Conservation (phyloP, 2,329 filamentous ascomycete species). For the Fusarium continuum region DNA sequence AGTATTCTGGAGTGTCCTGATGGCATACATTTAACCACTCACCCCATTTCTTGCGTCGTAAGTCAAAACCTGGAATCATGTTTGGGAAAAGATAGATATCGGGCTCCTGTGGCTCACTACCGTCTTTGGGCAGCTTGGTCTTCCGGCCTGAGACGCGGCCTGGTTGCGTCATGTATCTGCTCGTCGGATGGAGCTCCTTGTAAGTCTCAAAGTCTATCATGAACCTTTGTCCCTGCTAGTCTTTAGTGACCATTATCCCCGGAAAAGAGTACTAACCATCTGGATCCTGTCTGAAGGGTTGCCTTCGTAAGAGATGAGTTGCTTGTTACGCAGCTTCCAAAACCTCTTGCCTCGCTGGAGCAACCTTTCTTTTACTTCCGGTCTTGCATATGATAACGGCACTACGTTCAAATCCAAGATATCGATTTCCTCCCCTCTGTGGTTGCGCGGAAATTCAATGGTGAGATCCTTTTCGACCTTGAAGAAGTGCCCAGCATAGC, state of each 20-base stretch:
- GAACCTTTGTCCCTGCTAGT: conserved; percentile 6
- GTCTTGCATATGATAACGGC: background rate
- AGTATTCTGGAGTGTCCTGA: too few species aligned
- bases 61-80: background rate
- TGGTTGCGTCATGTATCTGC: background rate
- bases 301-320: conserved; percentile 1
- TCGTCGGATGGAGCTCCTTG: conserved; percentile 3
- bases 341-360: background rate
- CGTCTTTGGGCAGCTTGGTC: background rate
- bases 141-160: background rate
- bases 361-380: background rate
- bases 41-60: conserved; percentile 15
- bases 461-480: background rate
- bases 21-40: too few species aligned
- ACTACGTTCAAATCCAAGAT: background rate
- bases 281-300: background rate
- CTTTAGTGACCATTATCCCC: rapidly evolving
- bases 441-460: background rate
- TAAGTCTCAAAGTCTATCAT: conserved; percentile 15
- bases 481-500: background rate
- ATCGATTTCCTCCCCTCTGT: background rate
- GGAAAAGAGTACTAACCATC: background rate
- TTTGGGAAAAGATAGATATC: conserved; percentile 11
- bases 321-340: background rate
- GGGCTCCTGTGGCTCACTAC: background rate